Base-by-base conservation (phyloP, 75 land plant species). In the Isoetes taiwanensis region DNA sequence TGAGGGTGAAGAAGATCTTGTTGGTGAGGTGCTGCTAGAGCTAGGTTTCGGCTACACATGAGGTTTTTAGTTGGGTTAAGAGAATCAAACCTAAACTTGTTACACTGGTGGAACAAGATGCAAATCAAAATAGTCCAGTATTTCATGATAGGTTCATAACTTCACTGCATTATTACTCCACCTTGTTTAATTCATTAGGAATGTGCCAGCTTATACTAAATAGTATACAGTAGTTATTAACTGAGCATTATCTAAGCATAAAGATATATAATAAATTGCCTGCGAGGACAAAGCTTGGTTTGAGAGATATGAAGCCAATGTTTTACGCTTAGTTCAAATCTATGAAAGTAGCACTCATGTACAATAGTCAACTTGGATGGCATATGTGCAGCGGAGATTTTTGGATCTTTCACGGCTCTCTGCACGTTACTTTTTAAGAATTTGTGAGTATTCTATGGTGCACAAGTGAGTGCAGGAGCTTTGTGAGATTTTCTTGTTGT, bases 271-370 rank as follows among this genome's bases (percentile, higher is more conserved):
- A 87, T 69, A 77, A 83, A 78, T 87, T 58, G 80, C 79, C 0
- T 83, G 87, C 61, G 94, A 87, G 72, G 81, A 84, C 12, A 34
- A 40, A 8, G 79, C 64, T 16, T 60, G 94, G 60, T 70, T 76
- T 3, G 94, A 87, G 67, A 48, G 94, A 52, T 87, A 87, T 56
- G 94, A 87, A n/a, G n/a, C n/a, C n/a, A n/a, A n/a, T n/a, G n/a
- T n/a, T n/a, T n/a, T n/a, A n/a, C n/a, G n/a, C n/a, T n/a, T n/a
- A n/a, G n/a, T n/a, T n/a, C n/a, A n/a, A n/a, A n/a, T n/a, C n/a
- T n/a, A n/a, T n/a, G n/a, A n/a, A n/a, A n/a, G n/a, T n/a, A n/a
- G n/a, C n/a, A n/a, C n/a, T n/a, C n/a, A n/a, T n/a, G n/a, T n/a
- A n/a, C n/a, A n/a, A n/a, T n/a, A n/a, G n/a, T n/a, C n/a, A n/a